Evolutionary conservation across 2,329 filamentous ascomycete genomes (phyloP), one percentile per base, ranked within the genome.

Genomic region (Fusarium verrucosum): DNA sequence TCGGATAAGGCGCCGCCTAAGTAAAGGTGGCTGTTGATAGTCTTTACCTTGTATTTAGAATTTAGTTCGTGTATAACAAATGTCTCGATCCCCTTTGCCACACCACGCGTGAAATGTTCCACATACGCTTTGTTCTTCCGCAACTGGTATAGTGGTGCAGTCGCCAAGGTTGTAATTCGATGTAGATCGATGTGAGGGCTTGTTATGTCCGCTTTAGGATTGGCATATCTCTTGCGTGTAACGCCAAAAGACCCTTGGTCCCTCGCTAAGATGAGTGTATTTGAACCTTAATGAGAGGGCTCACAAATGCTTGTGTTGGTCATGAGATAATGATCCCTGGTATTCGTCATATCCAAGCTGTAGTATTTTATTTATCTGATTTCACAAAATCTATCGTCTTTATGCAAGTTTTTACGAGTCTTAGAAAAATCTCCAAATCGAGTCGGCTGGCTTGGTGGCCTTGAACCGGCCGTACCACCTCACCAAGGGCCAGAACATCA

Each of bases 341-440:
- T 30, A 30, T 30, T 30, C 28, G 5, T 30, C 28, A 30, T 30
- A 30, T 36, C 95, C 94, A 50, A 94, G 14, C 6, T 36, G 10
- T 8, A 4, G 2, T 16, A 47, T n/a, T 10, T n/a, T 26, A 1
- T n/a, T 26, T n/a, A 30, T 43, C 16, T 2, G 42, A 9, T 10
- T 33, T 17, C 43, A 49, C 14, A 51, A 20, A n/a, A 5, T 37
- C 8, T 51, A 50, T 42, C 4, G 17, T 58, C 13, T 22, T 14
- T 28, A 3, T 3, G 2, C 20, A 6, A 5, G 10, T n/a, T 28
- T 7, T 10, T 22, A 26, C 17, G 3, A 32, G 11, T 1, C 8
- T 33, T 72, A 82, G 58, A 82, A 82, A 59, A 82, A 79, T 7
- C 80, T 74, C 80, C 80, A 82, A 11, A 82, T 68, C 4, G 80